Conservation (phyloP, 2,329 filamentous ascomycete species). For the Colletotrichum paranaense region DNA sequence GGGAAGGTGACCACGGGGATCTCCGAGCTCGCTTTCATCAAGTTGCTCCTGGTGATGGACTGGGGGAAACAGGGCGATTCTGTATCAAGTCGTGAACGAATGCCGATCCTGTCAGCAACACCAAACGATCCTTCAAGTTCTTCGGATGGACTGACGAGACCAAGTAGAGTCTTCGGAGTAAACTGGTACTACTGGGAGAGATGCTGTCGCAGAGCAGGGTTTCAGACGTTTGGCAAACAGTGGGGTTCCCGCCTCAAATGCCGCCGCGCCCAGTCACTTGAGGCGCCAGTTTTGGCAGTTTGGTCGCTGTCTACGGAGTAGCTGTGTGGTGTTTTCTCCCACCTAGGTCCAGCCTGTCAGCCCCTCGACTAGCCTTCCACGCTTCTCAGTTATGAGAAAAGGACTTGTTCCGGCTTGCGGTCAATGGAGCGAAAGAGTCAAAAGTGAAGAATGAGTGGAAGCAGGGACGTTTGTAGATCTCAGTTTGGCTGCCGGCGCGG, state of each 20-base stretch:
- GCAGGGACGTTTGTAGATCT: conserved; percentile 1
- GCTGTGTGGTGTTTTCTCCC: background rate
- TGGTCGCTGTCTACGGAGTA: too few relatives aligned
- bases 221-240: conserved; percentile 31
- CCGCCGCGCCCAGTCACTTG: background rate
- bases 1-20: background rate
- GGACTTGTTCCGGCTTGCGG: background rate
- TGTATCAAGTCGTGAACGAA: background rate
- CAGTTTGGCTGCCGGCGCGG: background rate
- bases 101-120: background rate
- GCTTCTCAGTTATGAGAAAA: background rate
- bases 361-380: too few relatives aligned
- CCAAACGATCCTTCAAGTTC: background rate
- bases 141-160: background rate
- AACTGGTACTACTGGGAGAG: background rate
- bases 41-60: background rate
- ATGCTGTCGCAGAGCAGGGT: conserved; percentile 25
- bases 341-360: too few relatives aligned
- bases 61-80: background rate
- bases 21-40: background rate
- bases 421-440: background rate
- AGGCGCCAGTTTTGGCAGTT: background rate
- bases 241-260: conserved; percentile 20
- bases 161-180: background rate
- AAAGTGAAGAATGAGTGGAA: too few relatives aligned